These are phyloP conservation scores for Zymoseptoria pseudotritici DNA, from an alignment of 2,329 filamentous ascomycete genomes.

Conservation along the genomic window DNA sequence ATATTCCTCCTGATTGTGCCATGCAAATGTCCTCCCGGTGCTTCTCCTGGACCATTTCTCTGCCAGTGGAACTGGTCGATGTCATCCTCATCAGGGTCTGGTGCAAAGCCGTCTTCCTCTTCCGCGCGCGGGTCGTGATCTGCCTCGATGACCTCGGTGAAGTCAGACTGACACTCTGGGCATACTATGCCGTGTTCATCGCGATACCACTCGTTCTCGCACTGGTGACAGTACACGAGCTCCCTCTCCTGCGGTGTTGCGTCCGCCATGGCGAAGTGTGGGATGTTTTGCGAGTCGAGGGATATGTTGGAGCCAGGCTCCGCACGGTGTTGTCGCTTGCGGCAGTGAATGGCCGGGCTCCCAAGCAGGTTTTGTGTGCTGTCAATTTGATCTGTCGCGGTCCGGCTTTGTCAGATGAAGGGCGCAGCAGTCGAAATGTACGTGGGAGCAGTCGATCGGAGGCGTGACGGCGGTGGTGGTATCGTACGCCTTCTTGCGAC, in stretches of 20 bases:
- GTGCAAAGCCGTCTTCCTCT: constrained; percentile 28
- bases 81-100: constrained; percentile 44
- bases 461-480: no score
- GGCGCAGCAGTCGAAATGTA: background rate
- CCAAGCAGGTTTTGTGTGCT: background rate
- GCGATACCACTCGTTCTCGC: constrained; percentile 71
- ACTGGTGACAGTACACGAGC: constrained; percentile 79
- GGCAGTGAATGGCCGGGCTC: background rate
- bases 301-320: background rate
- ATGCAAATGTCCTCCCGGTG: constrained; percentile 23
- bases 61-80: constrained; percentile 28
- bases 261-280: constrained; percentile 4
- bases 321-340: background rate
- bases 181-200: constrained; percentile 64
- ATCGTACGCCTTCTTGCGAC: no score
- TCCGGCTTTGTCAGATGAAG: background rate
- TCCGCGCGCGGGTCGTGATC: constrained; percentile 57
- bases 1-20: constrained; percentile 37
- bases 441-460: no score
- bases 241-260: constrained; percentile 44
- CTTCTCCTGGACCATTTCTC: constrained; percentile 23
- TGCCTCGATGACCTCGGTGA: constrained; percentile 64
- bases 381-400: background rate
- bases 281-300: background rate
- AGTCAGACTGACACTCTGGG: constrained; percentile 68